Evolutionary conservation across 306 rosid species (phyloP), one percentile per base, ranked within the genome.

Genomic region (Cucumis cinereus): DNA sequence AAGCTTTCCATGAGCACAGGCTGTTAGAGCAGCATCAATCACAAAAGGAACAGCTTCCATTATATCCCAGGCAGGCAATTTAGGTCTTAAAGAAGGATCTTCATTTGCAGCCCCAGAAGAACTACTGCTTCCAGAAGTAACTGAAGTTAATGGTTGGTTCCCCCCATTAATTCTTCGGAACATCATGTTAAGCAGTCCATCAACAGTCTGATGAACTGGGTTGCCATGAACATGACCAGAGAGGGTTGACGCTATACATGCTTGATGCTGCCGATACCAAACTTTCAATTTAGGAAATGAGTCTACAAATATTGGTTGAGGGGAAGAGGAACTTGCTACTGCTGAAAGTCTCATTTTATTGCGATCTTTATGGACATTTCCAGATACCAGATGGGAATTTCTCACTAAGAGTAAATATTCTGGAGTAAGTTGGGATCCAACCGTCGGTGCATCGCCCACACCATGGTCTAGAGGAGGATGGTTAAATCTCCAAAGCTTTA

Each of bases 11-110:
- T 94, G 99, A 79, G 96, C 92, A 84, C 99, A 94, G 73, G 99
- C 98, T 59, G 96, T 94, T 70, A 94, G 81, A 83, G 99, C 99
- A 74, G 99, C 97, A 87, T 94, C 99, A 84, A 92, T 93, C 75
- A 92, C 96, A 76, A 89, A 94, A 74, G 99, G 99, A 82, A 89
- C 86, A 72, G 96, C 98, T 85, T 89, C 96, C 80, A 94, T 86
- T 79, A 92, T 89, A 87, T 94, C 99, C 99, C 99, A 94, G 69
- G 99, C 97, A 35, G 98, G 99, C 83, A 94, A 88, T 82, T 84
- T 89, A 77, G 99, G 96, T 81, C 96, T 89, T 53, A 77, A 23
- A 77, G 82, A 79, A 75, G 77, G 63, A 80, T 90, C 96, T 64
- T 90, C 98, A 79, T 81, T 88, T 82, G 84, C 96, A 43, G 89